Evolutionary conservation across 805 yeast genomes (phyloP).

Genomic region (Sugiyamaella chiloensis): DNA sequence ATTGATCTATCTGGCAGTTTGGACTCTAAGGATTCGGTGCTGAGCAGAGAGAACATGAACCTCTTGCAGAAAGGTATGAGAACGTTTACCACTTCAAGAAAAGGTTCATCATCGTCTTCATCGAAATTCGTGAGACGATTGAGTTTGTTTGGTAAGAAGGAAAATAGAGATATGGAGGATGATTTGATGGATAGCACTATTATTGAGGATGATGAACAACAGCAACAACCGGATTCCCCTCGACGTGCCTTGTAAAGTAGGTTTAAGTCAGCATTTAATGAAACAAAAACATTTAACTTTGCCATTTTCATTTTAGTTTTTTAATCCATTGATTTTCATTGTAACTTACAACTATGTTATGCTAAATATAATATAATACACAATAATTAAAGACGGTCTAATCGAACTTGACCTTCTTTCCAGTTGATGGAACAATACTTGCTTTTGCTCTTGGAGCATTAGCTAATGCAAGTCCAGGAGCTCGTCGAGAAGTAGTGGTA

Average conservation of each 20-base stretch:
- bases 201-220: conserved; percentile 14
- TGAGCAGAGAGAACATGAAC: conserved; percentile 16
- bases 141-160: conserved; percentile 22
- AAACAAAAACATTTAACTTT: background rate
- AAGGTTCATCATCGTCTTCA: conserved; percentile 13
- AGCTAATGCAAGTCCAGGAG: conserved; percentile 80
- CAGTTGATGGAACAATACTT: conserved; percentile 85
- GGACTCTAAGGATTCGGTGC: conserved; percentile 17
- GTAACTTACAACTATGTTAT: background rate
- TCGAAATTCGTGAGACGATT: conserved; percentile 26
- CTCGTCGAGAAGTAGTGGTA: conserved; percentile 21
- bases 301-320: background rate
- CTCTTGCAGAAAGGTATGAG: conserved; percentile 27
- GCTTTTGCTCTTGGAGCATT: conserved; percentile 85
- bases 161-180: conserved; percentile 15
- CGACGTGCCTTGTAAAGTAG: background rate
- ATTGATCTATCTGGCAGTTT: conserved; percentile 11
- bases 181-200: conserved; percentile 16
- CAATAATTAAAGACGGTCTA: conserved; percentile 10
- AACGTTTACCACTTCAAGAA: conserved; percentile 17
- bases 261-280: conserved; percentile 3
- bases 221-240: conserved; percentile 1
- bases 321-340: background rate
- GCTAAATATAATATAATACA: background rate
- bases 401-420: conserved; percentile 77